Conservation (phyloP, 345 rosid species). For the Capsella bursapastoris region DNA sequence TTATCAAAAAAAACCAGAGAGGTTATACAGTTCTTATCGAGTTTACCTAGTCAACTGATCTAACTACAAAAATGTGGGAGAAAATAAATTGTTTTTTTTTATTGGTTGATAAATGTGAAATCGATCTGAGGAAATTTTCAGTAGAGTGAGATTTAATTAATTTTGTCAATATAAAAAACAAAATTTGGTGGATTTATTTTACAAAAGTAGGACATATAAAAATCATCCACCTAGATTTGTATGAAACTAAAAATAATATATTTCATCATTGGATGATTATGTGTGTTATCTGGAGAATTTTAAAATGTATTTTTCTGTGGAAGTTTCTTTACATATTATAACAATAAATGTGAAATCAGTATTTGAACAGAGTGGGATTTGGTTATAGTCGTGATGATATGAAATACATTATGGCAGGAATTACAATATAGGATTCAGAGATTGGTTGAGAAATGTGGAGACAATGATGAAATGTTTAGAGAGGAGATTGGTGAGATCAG, state of each 20-base stretch:
- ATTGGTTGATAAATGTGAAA: conserved; percentile 17
- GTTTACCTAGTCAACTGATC: conserved; percentile 1
- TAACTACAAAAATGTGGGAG: conserved; percentile 12
- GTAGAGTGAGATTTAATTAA: not conserved
- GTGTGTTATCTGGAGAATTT: not conserved
- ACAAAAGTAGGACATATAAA: not conserved
- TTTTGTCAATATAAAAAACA: not conserved
- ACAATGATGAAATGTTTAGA: conserved; percentile 49
- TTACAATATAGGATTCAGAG: conserved; percentile 63
- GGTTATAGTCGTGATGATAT: not conserved
- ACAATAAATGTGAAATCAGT: not conserved
- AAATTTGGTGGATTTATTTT: not conserved
- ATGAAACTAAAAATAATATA: no score
- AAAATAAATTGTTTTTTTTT: not conserved
- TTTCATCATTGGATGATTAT: not conserved
- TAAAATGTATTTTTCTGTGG: not conserved
- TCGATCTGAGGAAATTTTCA: not conserved
- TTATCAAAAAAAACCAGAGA: not conserved
- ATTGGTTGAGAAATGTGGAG: conserved; percentile 51
- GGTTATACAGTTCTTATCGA: not conserved
- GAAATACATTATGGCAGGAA: conserved; percentile 47
- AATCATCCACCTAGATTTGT: not conserved
- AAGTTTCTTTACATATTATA: conserved; percentile 1
- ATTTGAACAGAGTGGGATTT: not conserved
- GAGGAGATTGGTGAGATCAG: conserved; percentile 62